phyloP scores from a whole-genome alignment of 495 filamentous ascomycete species.

The Bryoglossum gracile region DNA sequence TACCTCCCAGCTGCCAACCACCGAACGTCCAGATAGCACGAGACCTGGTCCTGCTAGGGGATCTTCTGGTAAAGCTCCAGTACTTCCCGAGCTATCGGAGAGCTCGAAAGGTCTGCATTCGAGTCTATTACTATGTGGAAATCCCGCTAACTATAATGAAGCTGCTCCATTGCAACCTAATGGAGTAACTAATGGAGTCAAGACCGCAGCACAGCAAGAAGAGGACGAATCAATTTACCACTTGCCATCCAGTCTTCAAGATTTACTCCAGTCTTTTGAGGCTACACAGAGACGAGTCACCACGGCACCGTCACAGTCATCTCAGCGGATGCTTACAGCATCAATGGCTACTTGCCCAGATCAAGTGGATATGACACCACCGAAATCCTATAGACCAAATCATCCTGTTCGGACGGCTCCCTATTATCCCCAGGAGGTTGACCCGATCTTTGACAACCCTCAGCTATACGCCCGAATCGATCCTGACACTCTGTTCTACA shows the following conservation, averaged over 20 bases:
- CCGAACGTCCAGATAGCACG: constrained; percentile 37
- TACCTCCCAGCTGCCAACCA: constrained; percentile 36
- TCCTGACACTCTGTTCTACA: constrained; percentile 94
- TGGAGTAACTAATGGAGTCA: constrained; percentile 44
- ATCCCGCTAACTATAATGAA: constrained; percentile 22
- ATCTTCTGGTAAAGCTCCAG: constrained; percentile 34
- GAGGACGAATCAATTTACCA: constrained; percentile 87
- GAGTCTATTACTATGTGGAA: constrained; percentile 8
- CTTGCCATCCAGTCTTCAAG: constrained; percentile 82
- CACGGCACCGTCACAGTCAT: constrained; percentile 48
- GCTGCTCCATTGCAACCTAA: constrained; percentile 33
- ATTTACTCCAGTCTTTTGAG: constrained; percentile 86
- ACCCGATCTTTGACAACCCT: constrained; percentile 85
- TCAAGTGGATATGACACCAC: constrained; percentile 69
- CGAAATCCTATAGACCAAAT: constrained; percentile 75
- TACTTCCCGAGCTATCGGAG: constrained; percentile 29
- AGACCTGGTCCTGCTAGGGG: constrained; percentile 9
- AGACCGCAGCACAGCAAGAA: constrained; percentile 38
- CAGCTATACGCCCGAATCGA: constrained; percentile 82
- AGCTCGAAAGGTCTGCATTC: constrained; percentile 32
- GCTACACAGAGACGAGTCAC: constrained; percentile 60
- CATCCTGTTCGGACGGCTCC: constrained; percentile 69
- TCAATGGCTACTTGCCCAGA: constrained; percentile 68
- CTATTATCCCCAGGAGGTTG: constrained; percentile 87
- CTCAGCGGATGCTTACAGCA: constrained; percentile 61